These are phyloP conservation scores for Sphagnum fallax DNA, from an alignment of 228 moss, liverwort and hornwort genomes.

Conservation along the genomic window DNA sequence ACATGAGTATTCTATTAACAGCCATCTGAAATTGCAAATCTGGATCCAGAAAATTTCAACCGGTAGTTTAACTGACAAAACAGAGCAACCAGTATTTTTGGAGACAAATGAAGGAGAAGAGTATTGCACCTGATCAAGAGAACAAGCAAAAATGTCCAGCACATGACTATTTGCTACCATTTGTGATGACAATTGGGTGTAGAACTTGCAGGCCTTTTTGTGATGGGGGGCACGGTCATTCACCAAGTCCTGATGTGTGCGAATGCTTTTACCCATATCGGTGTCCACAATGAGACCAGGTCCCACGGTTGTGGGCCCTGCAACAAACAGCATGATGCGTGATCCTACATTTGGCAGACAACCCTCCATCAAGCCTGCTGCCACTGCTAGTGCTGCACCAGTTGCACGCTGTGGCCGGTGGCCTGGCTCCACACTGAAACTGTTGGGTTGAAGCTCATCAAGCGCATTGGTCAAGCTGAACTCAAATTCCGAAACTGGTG, in stretches of 20 bases:
- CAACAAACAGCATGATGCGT: slow-evolving; percentile 82
- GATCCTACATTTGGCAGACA: slow-evolving; percentile 72
- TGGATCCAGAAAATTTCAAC: too few relatives aligned
- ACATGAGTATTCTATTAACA: too few relatives aligned
- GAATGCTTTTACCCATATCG: slow-evolving; percentile 84
- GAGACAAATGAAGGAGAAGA: not conserved
- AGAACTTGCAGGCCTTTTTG: slow-evolving; percentile 93
- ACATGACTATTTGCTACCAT: slow-evolving; percentile 72
- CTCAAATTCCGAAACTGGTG: slow-evolving; percentile 83
- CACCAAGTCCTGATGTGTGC: slow-evolving; percentile 91
- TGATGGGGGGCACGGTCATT: slow-evolving; percentile 69
- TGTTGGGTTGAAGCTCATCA: slow-evolving; percentile 79
- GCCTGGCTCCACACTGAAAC: slow-evolving; percentile 37
- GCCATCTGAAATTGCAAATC: too few relatives aligned
- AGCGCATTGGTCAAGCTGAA: slow-evolving; percentile 64
- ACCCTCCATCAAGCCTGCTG: slow-evolving; percentile 73
- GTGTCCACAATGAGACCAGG: slow-evolving; percentile 91
- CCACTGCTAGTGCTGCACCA: slow-evolving; percentile 88
- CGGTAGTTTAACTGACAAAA: too few relatives aligned
- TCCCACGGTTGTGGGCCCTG: slow-evolving; percentile 82
- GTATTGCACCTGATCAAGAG: slow-evolving; percentile 68
- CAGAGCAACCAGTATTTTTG: too few relatives aligned
- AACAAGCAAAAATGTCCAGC: slow-evolving; percentile 92
- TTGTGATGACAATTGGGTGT: slow-evolving; percentile 65
- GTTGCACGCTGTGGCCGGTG: slow-evolving; percentile 73